Conservation (phyloP, 2,329 filamentous ascomycete genomes). For the Aspergillus sp. region DNA sequence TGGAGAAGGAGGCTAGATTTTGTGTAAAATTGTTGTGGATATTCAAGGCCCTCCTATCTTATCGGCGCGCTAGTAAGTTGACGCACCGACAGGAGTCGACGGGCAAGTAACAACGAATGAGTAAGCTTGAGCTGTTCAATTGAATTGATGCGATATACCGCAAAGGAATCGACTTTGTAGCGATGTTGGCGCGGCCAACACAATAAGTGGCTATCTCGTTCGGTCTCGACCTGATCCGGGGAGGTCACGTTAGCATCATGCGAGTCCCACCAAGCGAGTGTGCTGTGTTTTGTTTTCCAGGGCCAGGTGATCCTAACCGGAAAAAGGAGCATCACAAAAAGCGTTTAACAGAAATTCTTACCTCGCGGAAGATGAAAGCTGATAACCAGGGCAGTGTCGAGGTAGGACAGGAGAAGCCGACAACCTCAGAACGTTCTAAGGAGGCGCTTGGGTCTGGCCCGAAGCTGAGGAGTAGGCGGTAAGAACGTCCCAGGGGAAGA, state of each 20-base stretch:
- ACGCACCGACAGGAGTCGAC: background rate
- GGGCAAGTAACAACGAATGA: background rate
- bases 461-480: constrained; percentile 30
- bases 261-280: constrained; percentile 22
- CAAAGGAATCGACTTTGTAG: background rate
- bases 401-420: constrained; percentile 18
- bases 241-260: constrained; percentile 35
- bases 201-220: background rate
- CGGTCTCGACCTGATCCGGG: constrained; percentile 22
- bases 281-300: constrained; percentile 7
- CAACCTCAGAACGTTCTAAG: constrained; percentile 28
- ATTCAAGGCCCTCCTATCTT: constrained; percentile 14
- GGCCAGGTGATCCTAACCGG: background rate
- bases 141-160: constrained; percentile 10
- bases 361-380: constrained; percentile 15
- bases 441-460: constrained; percentile 32
- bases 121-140: background rate
- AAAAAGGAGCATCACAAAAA: background rate
- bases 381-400: constrained; percentile 14
- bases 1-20: constrained; percentile 39
- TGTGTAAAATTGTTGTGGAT: constrained; percentile 11
- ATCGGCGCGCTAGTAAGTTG: constrained; percentile 14
- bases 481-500: constrained; percentile 24
- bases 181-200: constrained; percentile 14
- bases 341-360: constrained; percentile 12